Evolutionary conservation across 495 filamentous ascomycete species (phyloP), one percentile per base, ranked within the genome.

Genomic region (Aspergillus carlsbadensis): DNA sequence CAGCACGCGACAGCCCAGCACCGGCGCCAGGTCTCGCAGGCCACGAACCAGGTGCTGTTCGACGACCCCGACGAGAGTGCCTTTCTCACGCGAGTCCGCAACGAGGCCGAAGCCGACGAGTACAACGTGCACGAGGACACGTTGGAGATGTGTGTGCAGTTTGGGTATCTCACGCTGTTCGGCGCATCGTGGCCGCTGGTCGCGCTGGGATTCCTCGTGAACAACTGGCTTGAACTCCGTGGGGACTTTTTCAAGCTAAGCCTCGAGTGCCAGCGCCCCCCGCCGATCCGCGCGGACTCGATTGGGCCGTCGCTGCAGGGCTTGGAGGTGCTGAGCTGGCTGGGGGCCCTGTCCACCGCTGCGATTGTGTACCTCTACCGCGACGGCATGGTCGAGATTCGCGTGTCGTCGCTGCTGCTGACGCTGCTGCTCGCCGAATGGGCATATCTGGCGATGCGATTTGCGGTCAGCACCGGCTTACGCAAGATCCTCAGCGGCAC

Each of bases 211-310:
- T 98, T 98, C 79, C 68, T 96, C 6, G 72, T 92, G 65, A 96
- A 96, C 72, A 93, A 97, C 75, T 98, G 93, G 93, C 69, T 98
- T 49, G 93, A 98, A 57, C 78, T 96, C 13, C 89, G 94, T 26
- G 87, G 88, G 6, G 94, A 98, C 60, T 91, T 95, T 10, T 82
- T 92, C 72, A 98, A 98, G 64, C 92, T 98, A 53, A 91, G 90
- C 36, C 72, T 89, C 21, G 87, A 91, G 67, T 92, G 89, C 78
- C 87, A 92, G 63, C 85, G 94, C 10, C 94, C 94, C 0, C 89
- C 88, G 20, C 94, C 94, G 0, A 88, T 85, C 77, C 84, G 94
- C 11, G 85, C 90, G 3, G 94, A 97, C 72, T 90, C 87, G 2
- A 98, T 98, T 63, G 94, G 94, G 0, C 92, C 94, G 0, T 98